Conservation (phyloP, 768 basidiomycete genomes). For the Cystofilobasidium capitatum region DNA sequence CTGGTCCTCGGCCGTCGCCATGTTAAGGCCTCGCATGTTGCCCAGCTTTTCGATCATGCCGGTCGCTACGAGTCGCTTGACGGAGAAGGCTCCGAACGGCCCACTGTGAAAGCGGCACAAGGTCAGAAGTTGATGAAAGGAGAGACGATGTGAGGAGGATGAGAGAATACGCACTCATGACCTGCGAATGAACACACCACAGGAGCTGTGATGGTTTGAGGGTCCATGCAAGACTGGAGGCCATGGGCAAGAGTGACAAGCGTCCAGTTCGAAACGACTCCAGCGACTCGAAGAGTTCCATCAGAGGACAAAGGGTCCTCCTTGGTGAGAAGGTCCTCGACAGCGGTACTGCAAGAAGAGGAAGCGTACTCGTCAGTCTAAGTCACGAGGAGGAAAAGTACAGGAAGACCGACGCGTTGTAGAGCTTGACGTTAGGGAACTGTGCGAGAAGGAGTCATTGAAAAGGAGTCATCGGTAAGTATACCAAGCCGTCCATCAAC, state of each 20-base stretch:
- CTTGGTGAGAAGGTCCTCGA: constrained; percentile 68
- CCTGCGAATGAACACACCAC: constrained; percentile 63
- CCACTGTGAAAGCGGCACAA: constrained; percentile 4
- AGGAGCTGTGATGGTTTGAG: constrained; percentile 71
- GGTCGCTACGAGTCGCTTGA: constrained; percentile 65
- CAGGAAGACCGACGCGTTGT: constrained; percentile 27
- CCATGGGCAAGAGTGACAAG: constrained; percentile 46
- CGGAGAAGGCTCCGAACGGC: constrained; percentile 66
- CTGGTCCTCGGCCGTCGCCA: constrained; percentile 44
- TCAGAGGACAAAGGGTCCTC: constrained; percentile 41
- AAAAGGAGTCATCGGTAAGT: not conserved
- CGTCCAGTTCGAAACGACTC: constrained; percentile 51
- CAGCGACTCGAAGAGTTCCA: constrained; percentile 45
- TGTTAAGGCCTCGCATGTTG: constrained; percentile 70
- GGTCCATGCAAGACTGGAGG: constrained; percentile 60
- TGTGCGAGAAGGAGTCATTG: not conserved
- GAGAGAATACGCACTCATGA: constrained; percentile 44
- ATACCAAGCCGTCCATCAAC: not conserved
- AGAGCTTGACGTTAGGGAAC: constrained; percentile 33
- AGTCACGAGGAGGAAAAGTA: not conserved
- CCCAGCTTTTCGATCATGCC: constrained; percentile 65
- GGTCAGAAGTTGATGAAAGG: not conserved
- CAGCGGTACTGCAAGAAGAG: constrained; percentile 45
- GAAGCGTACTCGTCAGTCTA: not conserved
- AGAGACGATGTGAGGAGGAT: not conserved